These are phyloP conservation scores for Firmiana major DNA, from an alignment of 345 rosid genomes.

Conservation along the genomic window DNA sequence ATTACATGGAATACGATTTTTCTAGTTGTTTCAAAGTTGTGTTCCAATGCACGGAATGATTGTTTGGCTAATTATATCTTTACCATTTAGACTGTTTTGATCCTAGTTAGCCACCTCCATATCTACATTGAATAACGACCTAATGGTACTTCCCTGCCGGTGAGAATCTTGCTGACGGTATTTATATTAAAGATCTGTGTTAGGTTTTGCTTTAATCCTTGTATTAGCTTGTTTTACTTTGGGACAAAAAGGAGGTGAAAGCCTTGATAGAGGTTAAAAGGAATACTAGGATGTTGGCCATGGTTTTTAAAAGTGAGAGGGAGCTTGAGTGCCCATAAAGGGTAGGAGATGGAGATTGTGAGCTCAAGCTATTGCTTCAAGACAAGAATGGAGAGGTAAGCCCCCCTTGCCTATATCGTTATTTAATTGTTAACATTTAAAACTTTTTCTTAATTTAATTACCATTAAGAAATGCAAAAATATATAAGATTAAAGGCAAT, in stretches of 20 bases:
- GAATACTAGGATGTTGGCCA: slow-evolving; percentile 74
- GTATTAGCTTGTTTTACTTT: too few relatives aligned
- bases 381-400: slow-evolving; percentile 69
- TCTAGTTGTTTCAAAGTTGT: neutral
- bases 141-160: too few relatives aligned
- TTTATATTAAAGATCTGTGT: too few relatives aligned
- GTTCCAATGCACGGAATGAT: neutral
- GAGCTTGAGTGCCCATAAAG: slow-evolving; percentile 80
- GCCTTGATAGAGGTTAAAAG: slow-evolving; percentile 71
- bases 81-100: too few relatives aligned
- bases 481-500: neutral
- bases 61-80: too few relatives aligned
- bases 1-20: neutral
- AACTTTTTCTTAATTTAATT: neutral
- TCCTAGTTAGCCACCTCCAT: too few relatives aligned
- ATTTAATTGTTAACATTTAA: neutral
- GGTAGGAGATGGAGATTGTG: slow-evolving; percentile 54
- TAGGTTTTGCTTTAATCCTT: too few relatives aligned
- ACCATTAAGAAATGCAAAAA: neutral
- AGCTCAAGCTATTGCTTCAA: slow-evolving; percentile 50
- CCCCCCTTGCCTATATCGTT: neutral
- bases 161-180: too few relatives aligned
- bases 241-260: slow-evolving; percentile 44
- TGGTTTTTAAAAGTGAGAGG: slow-evolving; percentile 87
- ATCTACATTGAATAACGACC: too few relatives aligned